phyloP scores from a whole-genome alignment of 2,329 filamentous ascomycete species.

The Hypoxylon sp. region DNA sequence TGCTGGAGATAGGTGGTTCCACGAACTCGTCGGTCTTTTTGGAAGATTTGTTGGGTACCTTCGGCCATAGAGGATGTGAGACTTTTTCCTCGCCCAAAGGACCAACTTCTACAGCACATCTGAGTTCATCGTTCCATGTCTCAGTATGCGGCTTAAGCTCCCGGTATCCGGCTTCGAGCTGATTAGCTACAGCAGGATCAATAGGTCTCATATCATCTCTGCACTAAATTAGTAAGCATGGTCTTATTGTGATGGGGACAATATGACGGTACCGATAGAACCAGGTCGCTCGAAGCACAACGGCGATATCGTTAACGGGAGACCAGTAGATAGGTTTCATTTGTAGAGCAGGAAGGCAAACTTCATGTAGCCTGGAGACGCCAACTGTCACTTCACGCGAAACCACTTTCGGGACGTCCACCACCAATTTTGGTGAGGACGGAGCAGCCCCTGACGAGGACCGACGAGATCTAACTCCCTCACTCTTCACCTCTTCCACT shows the following conservation, averaged over 20 bases:
- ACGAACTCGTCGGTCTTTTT: conserved; percentile 54
- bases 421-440: conserved; percentile 45
- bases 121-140: conserved; percentile 92
- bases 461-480: conserved; percentile 29
- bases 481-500: conserved; percentile 46
- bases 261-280: conserved; percentile 78
- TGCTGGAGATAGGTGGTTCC: conserved; percentile 64
- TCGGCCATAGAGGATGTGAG: conserved; percentile 85
- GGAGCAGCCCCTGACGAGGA: conserved; percentile 30
- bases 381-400: conserved; percentile 82
- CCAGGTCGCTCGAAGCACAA: conserved; percentile 91
- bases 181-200: conserved; percentile 87
- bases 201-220: conserved; percentile 92
- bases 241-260: neutral
- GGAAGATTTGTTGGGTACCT: conserved; percentile 60
- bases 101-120: conserved; percentile 91
- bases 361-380: conserved; percentile 89
- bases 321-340: conserved; percentile 99
- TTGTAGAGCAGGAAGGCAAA: conserved; percentile 83
- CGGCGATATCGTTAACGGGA: conserved; percentile 88
- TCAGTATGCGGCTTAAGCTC: conserved; percentile 90
- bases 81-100: conserved; percentile 93
- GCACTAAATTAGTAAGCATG: conserved; percentile 22
- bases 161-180: conserved; percentile 90
- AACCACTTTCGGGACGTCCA: conserved; percentile 44